Conservation (phyloP, 1,284 basidiomycete genomes). For the Leccinum griseonigrum region DNA sequence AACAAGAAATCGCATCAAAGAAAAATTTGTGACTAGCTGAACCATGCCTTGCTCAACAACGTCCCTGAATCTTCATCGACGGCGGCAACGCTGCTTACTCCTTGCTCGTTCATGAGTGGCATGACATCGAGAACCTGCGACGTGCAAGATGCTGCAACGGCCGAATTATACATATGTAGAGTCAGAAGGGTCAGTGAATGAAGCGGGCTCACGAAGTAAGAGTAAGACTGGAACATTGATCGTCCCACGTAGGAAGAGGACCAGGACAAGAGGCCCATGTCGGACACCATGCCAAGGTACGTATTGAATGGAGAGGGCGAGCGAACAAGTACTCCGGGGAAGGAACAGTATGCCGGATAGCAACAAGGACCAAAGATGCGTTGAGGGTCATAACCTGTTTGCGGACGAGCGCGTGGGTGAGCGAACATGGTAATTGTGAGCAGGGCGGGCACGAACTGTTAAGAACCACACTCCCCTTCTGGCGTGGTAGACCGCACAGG, state of each 20-base stretch:
- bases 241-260: slow-evolving; percentile 52
- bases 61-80: slow-evolving; percentile 63
- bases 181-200: slow-evolving; percentile 58
- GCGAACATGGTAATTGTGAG: too few relatives aligned
- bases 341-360: too few relatives aligned
- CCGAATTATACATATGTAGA: slow-evolving; percentile 55
- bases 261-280: slow-evolving; percentile 59
- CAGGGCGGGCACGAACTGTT: too few relatives aligned
- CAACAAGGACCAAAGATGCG: too few relatives aligned
- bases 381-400: too few relatives aligned
- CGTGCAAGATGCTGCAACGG: too few relatives aligned
- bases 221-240: slow-evolving; percentile 47
- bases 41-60: slow-evolving; percentile 62
- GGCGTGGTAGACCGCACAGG: too few relatives aligned
- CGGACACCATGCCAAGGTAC: slow-evolving; percentile 60
- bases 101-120: slow-evolving; percentile 76
- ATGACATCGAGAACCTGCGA: slow-evolving; percentile 74
- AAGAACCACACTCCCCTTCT: too few relatives aligned
- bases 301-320: slow-evolving; percentile 37
- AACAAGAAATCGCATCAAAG: background rate
- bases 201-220: slow-evolving; percentile 60
- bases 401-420: too few relatives aligned
- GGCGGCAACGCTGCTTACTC: slow-evolving; percentile 75
- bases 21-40: too few relatives aligned
- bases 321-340: slow-evolving; percentile 46